Base-by-base conservation (phyloP, 1,284 basidiomycete genomes). In the Lignosus rhinocerotis region DNA sequence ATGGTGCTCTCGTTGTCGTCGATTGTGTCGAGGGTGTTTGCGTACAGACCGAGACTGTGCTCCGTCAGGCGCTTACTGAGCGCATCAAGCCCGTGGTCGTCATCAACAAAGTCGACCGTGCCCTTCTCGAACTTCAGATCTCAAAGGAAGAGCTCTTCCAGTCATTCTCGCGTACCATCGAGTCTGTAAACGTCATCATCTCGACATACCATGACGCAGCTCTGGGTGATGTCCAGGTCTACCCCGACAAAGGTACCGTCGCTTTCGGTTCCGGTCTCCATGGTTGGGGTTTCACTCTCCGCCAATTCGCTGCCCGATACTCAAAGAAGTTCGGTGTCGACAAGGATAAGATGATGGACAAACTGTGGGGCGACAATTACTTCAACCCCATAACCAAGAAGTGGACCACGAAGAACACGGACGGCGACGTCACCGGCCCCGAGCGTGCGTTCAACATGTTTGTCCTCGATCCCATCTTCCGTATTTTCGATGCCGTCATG, bases 91-190 rank as follows among this genome's bases (percentile, higher is more conserved):
- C 97, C 69, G 96, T 99, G 72, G 89, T 98, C 72, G 90, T 98
- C 81, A 96, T 99, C 82, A 99, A 99, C 90, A 99, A 99, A 86
- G 96, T 99, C 73, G 97, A 99, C 81, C 96, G 97, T 76, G 97
- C 97, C 61, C 88, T 99, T 55, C 93, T 99, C 71, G 97, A 99
- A 81, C 88, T 99, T 61, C 97, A 99, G 80, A 93, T 98, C 67
- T 82, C 86, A 75, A 98, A 99, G 83, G 97, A 99, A 78, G 90
- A 93, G 69, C 90, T 99, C 59, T 99, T 90, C 85, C 97, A 98
- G 80, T 94, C 94, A 55, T 99, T 99, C 91, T 86, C 85, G 70
- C 94, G 97, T 76, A 99, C 97, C 65, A 90, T 99, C 74, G 96
- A 99, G 81, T 93, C 85, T 64, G 96, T 98, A 65, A 99, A 99